phyloP scores from a whole-genome alignment of 768 basidiomycete genomes.

The Pleurotus tuber-regium region DNA sequence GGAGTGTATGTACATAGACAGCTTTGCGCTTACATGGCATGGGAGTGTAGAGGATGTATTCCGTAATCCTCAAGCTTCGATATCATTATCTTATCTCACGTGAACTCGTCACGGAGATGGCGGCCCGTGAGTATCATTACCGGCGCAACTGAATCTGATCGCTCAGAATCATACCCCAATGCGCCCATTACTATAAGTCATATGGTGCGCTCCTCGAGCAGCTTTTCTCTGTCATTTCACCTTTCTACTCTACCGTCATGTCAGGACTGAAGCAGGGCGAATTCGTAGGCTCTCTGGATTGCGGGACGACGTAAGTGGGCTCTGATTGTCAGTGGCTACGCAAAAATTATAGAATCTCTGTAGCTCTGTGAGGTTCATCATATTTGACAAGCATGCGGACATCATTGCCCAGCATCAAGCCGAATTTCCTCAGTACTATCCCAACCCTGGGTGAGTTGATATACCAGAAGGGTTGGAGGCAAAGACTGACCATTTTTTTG shows the following conservation, averaged over 20 bases:
- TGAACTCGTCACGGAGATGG: neutral
- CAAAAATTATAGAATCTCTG: neutral
- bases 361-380: conserved; percentile 88
- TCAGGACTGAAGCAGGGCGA: conserved; percentile 56
- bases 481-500: neutral
- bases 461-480: neutral
- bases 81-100: neutral
- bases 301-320: conserved; percentile 83
- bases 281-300: conserved; percentile 91
- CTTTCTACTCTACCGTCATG: conserved; percentile 20
- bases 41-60: too few species aligned
- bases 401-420: conserved; percentile 87
- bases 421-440: conserved; percentile 94
- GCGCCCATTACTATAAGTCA: neutral
- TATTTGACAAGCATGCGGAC: conserved; percentile 85
- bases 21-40: too few species aligned
- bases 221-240: conserved; percentile 13
- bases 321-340: neutral
- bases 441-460: conserved; percentile 68
- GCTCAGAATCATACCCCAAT: neutral
- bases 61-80: neutral
- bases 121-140: too few species aligned
- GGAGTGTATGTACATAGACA: too few species aligned
- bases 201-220: neutral
- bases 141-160: neutral